A percentile compares a stretch with the other conserved stretches of the same genome.
These are phyloP conservation scores for Phytophthora palmivora DNA, from an alignment of 352 stramenopile genomes.

Conservation along the genomic window DNA sequence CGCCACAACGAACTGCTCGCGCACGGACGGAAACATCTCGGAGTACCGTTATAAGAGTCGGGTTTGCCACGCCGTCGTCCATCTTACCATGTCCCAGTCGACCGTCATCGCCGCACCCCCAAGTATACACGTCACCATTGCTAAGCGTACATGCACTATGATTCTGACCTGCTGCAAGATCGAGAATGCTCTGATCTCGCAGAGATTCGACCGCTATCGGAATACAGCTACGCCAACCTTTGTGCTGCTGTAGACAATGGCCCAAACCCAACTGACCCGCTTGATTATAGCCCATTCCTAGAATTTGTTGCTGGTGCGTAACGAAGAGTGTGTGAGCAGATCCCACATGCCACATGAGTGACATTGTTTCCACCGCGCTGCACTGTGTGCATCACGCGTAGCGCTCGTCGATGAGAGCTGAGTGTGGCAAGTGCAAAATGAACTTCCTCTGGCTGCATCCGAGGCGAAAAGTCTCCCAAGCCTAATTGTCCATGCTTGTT, in stretches of 20 bases:
- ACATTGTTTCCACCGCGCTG: slow-evolving; percentile 61
- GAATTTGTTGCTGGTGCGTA: slow-evolving; percentile 78
- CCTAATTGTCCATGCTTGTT: slow-evolving; percentile 83
- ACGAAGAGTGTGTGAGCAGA: slow-evolving; percentile 78
- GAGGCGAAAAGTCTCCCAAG: slow-evolving; percentile 57
- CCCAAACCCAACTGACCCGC: slow-evolving; percentile 73
- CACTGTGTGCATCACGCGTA: slow-evolving; percentile 69
- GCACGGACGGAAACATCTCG: slow-evolving; percentile 48
- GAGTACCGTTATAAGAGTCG: slow-evolving; percentile 46
- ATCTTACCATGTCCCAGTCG: slow-evolving; percentile 54
- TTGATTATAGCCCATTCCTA: slow-evolving; percentile 85
- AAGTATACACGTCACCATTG: slow-evolving; percentile 79
- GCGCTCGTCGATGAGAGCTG: slow-evolving; percentile 54
- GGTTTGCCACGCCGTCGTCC: slow-evolving; percentile 44
- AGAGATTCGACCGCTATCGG: slow-evolving; percentile 59
- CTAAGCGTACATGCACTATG: slow-evolving; percentile 77
- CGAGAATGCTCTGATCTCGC: slow-evolving; percentile 65
- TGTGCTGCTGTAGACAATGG: slow-evolving; percentile 65
- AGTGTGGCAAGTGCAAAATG: slow-evolving; percentile 53
- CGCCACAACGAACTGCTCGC: slow-evolving; percentile 68
- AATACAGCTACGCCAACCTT: slow-evolving; percentile 74
- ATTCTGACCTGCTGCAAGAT: slow-evolving; percentile 75
- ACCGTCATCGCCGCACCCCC: slow-evolving; percentile 77
- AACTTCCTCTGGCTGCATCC: slow-evolving; percentile 57
- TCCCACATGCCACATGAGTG: slow-evolving; percentile 70